Evolutionary conservation across 768 basidiomycete species (phyloP).

Genomic region (Suillus tomentosus): DNA sequence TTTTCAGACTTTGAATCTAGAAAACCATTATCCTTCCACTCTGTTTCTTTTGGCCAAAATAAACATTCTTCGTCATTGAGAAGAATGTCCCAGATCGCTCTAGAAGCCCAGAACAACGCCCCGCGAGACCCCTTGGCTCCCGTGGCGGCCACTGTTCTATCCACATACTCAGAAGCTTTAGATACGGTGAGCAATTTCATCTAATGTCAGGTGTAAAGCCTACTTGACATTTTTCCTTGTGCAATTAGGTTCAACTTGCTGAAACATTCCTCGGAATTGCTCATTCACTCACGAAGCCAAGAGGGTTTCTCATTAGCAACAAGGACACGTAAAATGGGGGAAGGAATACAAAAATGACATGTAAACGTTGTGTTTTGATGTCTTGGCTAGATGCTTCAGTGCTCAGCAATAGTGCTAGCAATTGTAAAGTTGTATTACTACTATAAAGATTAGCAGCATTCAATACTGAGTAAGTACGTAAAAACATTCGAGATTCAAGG

Average conservation of each 20-base stretch:
- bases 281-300: slow-evolving; percentile 55
- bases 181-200: slow-evolving; percentile 43
- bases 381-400: neutral
- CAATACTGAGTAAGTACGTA: neutral
- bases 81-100: slow-evolving; percentile 57
- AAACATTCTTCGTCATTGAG: slow-evolving; percentile 31
- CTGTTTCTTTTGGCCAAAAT: slow-evolving; percentile 53
- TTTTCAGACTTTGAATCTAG: slow-evolving; percentile 29
- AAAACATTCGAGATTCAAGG: neutral
- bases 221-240: neutral
- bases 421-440: neutral
- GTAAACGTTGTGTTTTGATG: neutral
- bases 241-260: slow-evolving; percentile 49
- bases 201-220: neutral
- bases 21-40: slow-evolving; percentile 57
- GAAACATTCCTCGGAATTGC: slow-evolving; percentile 61
- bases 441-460: neutral
- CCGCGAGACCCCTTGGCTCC: slow-evolving; percentile 42
- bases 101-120: slow-evolving; percentile 45
- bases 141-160: slow-evolving; percentile 35
- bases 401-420: neutral
- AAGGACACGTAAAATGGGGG: neutral
- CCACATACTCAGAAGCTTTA: slow-evolving; percentile 51
- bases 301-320: slow-evolving; percentile 46
- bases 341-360: neutral